These are phyloP conservation scores for Raffaelea arxii DNA, from an alignment of 2,329 filamentous ascomycete species.

Conservation along the genomic window DNA sequence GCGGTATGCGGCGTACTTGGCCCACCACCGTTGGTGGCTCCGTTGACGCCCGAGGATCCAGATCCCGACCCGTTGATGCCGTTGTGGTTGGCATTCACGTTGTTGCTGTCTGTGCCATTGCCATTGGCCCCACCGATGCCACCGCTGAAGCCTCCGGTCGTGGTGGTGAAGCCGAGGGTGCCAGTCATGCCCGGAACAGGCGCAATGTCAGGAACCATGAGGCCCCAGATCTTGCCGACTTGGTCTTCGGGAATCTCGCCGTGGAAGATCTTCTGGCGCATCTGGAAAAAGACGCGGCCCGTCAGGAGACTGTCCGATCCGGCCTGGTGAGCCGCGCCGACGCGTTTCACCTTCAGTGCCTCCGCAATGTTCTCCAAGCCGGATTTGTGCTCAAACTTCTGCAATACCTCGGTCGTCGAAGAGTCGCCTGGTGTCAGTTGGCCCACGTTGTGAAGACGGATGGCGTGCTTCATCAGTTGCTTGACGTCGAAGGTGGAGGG, in stretches of 20 bases:
- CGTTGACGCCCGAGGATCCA: constrained; percentile 20
- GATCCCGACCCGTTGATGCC: constrained; percentile 28
- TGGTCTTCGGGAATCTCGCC: constrained; percentile 74
- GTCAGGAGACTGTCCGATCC: constrained; percentile 91
- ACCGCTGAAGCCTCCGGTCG: background rate
- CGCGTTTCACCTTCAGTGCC: constrained; percentile 78
- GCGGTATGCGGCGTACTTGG: constrained; percentile 57
- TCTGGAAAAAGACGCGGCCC: constrained; percentile 88
- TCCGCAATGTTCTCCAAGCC: constrained; percentile 91
- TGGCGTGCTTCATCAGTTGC: constrained; percentile 87
- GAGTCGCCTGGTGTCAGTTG: constrained; percentile 55
- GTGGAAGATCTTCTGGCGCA: constrained; percentile 80
- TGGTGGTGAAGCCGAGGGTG: constrained; percentile 7
- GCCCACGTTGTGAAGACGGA: constrained; percentile 54
- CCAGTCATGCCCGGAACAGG: constrained; percentile 19
- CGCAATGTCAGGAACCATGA: constrained; percentile 62
- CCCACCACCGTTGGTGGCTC: constrained; percentile 34
- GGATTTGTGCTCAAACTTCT: constrained; percentile 81
- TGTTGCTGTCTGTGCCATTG: background rate
- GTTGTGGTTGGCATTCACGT: constrained; percentile 18
- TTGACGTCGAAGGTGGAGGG: constrained; percentile 93
- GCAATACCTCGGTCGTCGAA: constrained; percentile 62
- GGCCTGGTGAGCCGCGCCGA: constrained; percentile 83
- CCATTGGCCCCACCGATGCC: background rate
- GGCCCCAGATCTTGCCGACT: constrained; percentile 83